These are phyloP conservation scores for slime mould (Dictyostelium discoideum) DNA, from an alignment of 78 protist genomes.

Conservation along the genomic window DNA sequence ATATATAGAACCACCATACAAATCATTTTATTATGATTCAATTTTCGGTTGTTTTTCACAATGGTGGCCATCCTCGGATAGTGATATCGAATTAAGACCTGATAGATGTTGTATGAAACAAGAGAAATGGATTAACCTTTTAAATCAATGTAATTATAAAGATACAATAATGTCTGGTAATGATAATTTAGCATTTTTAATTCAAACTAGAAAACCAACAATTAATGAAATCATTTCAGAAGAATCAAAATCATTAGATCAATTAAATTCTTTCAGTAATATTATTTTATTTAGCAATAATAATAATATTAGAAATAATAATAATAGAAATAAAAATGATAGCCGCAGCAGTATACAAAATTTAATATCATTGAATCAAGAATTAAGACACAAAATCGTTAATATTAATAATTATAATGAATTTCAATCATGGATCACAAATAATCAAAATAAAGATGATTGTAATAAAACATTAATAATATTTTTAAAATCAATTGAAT, in stretches of 20 bases:
- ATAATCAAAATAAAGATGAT: neutral
- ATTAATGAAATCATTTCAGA: neutral
- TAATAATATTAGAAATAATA: neutral
- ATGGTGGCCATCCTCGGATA: slow-evolving; percentile 31
- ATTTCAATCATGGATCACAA: neutral
- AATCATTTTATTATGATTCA: neutral
- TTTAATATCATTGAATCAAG: neutral
- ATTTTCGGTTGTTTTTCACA: slow-evolving; percentile 48
- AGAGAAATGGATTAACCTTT: neutral
- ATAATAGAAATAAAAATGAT: no score
- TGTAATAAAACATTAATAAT: neutral
- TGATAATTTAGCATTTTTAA: neutral
- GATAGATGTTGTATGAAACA: slow-evolving; percentile 26
- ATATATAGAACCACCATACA: slow-evolving; percentile 9
- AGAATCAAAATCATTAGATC: neutral
- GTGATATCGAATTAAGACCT: neutral
- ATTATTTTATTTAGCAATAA: neutral
- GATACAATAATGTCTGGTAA: neutral
- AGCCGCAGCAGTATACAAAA: no score
- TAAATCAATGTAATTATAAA: neutral
- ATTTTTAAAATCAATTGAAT: neutral
- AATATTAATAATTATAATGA: neutral
- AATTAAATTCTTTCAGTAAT: neutral
- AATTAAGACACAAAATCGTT: neutral
- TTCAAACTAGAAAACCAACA: slow-evolving; percentile 12